Conservation (phyloP, 768 basidiomycete genomes). For the Hericium alpestre region DNA sequence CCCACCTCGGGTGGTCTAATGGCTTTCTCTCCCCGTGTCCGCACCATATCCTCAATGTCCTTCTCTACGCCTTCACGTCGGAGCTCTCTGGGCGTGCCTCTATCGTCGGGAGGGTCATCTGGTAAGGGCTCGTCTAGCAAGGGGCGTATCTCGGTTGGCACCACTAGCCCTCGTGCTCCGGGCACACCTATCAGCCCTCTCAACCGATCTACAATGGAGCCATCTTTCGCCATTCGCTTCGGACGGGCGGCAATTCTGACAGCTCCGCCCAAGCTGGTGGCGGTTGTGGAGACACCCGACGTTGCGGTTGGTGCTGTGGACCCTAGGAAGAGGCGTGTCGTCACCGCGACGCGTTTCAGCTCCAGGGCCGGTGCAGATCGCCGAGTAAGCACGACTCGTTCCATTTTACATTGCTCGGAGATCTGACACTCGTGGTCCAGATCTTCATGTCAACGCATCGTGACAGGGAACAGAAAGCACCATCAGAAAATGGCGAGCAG, state of each 20-base stretch:
- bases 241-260: constrained; percentile 70
- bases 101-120: constrained; percentile 4
- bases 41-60: constrained; percentile 40
- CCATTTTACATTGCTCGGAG: not conserved
- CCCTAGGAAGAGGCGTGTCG: constrained; percentile 70
- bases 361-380: constrained; percentile 73
- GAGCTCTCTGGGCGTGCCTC: constrained; percentile 16
- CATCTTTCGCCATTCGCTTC: constrained; percentile 35
- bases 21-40: constrained; percentile 21
- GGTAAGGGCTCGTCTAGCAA: not conserved
- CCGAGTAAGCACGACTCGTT: constrained; percentile 38
- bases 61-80: constrained; percentile 42
- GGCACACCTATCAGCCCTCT: constrained; percentile 25
- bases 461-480: constrained; percentile 34
- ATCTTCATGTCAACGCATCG: constrained; percentile 78
- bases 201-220: constrained; percentile 25
- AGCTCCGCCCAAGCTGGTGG: constrained; percentile 75
- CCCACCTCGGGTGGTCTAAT: constrained; percentile 15
- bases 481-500: constrained; percentile 14
- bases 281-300: constrained; percentile 78
- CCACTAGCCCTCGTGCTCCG: constrained; percentile 33
- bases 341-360: constrained; percentile 83
- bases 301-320: constrained; percentile 87
- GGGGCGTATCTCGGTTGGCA: constrained; percentile 2
- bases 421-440: constrained; percentile 23